phyloP scores from a whole-genome alignment of 768 basidiomycete species.

The Suillus sp. region DNA sequence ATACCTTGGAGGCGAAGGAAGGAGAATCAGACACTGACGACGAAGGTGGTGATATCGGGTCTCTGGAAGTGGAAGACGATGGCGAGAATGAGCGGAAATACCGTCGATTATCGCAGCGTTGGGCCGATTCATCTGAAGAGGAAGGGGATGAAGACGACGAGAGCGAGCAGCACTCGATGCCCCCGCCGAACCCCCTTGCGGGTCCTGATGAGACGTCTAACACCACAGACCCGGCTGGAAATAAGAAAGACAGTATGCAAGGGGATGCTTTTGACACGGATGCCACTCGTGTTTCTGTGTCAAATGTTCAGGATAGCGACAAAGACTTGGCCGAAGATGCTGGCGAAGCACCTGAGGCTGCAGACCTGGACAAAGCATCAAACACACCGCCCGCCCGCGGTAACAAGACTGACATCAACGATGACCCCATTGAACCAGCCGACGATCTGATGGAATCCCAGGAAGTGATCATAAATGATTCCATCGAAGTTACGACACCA shows the following conservation, averaged over 20 bases:
- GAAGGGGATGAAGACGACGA: conserved; percentile 31
- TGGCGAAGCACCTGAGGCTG: neutral
- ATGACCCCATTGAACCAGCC: conserved; percentile 48
- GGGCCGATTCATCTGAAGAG: conserved; percentile 32
- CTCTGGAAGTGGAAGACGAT: conserved; percentile 41
- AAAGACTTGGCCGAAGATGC: neutral
- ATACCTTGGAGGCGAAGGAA: conserved; percentile 31
- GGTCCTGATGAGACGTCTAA: neutral
- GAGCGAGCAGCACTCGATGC: neutral
- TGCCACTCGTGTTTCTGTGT: neutral
- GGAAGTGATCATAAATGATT: conserved; percentile 24
- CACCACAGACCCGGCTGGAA: neutral
- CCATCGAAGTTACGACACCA: conserved; percentile 30
- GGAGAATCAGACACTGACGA: conserved; percentile 38
- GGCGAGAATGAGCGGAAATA: conserved; percentile 33
- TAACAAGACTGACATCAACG: conserved; percentile 1
- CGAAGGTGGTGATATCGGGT: conserved; percentile 44
- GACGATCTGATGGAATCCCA: conserved; percentile 35
- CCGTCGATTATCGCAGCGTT: conserved; percentile 38
- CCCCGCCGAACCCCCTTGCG: neutral
- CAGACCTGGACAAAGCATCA: neutral
- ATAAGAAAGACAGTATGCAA: neutral
- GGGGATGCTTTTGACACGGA: neutral
- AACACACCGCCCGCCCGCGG: neutral
- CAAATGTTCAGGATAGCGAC: neutral